These are phyloP conservation scores for Diaporthe vexans DNA, from an alignment of 2,329 filamentous ascomycete species.

Conservation along the genomic window DNA sequence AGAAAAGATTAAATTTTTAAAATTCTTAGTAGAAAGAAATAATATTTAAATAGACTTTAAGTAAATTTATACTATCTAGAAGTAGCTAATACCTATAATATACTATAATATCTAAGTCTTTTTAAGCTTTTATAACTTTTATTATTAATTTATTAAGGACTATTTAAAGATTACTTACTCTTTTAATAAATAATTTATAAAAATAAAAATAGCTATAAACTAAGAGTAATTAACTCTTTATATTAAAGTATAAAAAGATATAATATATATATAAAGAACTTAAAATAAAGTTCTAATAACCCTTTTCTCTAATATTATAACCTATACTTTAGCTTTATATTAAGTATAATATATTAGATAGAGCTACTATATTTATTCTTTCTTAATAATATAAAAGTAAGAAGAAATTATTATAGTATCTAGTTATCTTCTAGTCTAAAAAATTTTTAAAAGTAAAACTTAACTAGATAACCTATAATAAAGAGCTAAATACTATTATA, in stretches of 20 bases:
- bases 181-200: background rate
- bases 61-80: background rate
- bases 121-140: background rate
- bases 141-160: background rate
- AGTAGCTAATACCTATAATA: background rate
- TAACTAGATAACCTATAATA: background rate
- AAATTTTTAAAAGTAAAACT: background rate
- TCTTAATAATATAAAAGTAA: background rate
- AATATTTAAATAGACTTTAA: background rate
- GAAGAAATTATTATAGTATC: background rate
- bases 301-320: background rate
- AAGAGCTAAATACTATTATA: background rate
- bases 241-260: background rate
- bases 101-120: background rate
- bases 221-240: background rate
- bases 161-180: too few relatives aligned
- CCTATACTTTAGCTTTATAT: background rate
- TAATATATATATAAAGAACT: background rate
- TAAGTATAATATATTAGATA: background rate
- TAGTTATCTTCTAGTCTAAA: background rate
- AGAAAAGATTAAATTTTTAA: background rate
- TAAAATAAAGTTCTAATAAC: background rate
- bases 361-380: background rate
- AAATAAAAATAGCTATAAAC: background rate
- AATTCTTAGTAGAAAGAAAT: background rate